These are phyloP conservation scores for Beauveria asiatica DNA, from an alignment of 2,329 filamentous ascomycete species.

Conservation along the genomic window DNA sequence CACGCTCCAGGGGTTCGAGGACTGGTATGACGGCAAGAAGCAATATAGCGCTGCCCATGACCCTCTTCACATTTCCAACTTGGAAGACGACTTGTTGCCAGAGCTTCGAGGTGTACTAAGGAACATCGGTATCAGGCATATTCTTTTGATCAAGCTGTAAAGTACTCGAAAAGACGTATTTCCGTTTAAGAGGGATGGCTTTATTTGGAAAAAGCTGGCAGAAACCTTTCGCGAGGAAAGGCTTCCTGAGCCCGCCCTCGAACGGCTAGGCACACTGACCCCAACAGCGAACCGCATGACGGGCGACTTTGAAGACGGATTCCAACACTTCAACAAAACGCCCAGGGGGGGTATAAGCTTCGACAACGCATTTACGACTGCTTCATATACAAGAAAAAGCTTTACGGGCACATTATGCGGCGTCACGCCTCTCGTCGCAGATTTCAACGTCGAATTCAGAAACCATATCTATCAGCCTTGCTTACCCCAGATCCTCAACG, in stretches of 20 bases:
- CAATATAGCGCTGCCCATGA: conserved; percentile 29
- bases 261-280: conserved; percentile 21
- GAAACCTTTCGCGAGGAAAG: conserved; percentile 23
- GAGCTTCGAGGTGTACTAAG: conserved; percentile 18
- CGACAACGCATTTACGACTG: conserved; percentile 31
- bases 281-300: conserved; percentile 26
- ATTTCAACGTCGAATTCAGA: conserved; percentile 33
- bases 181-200: conserved; percentile 31
- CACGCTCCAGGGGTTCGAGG: conserved; percentile 15
- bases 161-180: conserved; percentile 38
- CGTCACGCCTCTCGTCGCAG: conserved; percentile 29
- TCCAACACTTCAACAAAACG: conserved; percentile 10
- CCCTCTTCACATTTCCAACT: conserved; percentile 32
- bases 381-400: conserved; percentile 37
- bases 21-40: conserved; percentile 18
- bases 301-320: conserved; percentile 26
- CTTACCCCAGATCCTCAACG: conserved; percentile 29
- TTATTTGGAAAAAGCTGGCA: conserved; percentile 27
- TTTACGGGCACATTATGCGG: conserved; percentile 33
- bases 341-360: conserved; percentile 31
- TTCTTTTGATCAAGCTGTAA: conserved; percentile 34
- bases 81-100: conserved; percentile 23
- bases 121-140: conserved; percentile 31
- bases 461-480: conserved; percentile 38
- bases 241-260: conserved; percentile 24